Evolutionary conservation across 2,329 filamentous ascomycete genomes (phyloP), one percentile per base, ranked within the genome.

Genomic region (Pseudomassariella vexata): DNA sequence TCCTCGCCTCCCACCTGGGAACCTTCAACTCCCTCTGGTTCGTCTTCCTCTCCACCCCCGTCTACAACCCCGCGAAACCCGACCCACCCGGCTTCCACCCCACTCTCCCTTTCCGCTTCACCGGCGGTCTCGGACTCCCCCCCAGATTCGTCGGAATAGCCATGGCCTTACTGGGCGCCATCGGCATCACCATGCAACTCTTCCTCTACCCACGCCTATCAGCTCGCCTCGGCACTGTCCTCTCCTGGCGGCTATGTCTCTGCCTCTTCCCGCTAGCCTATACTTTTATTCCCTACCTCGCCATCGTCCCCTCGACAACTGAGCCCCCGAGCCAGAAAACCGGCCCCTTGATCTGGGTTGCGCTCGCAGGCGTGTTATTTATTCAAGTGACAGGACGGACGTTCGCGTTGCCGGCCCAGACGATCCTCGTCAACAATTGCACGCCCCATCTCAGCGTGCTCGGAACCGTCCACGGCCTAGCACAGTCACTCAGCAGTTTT

Each of bases 11-110:
- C 42, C 84, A 88, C 56, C 68, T 86, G 46, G 82, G 79, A 38
- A 80, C 82, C 18, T 89, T 87, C 63, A 82, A 85, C 50, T 74
- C 81, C 2, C 71, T 89, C 26, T 85, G 80, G 64, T 84, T 85
- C 39, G 69, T 86, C 30, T 88, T 89, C 55, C 68, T 89, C 27
- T 85, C 84, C 1, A 83, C 82, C 0, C 79, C 82, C 0, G 77
- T 80, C 5, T 76, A 66, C 40, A 57, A 67, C 45, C 63, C 67
- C 0, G 24, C 45, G 9, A 41, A 54, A 1, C 57, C 58, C 1
- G 34, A 53, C 2, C 45, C 52, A 1, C 40, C 52, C 2, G 49
- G 53, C 19, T 45, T 54, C n/a, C 39, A 39, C 2, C 55, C 62
- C 34, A 43, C 55, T 39, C 56, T 72, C 36, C 68, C 77, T 0